Base-by-base conservation (phyloP, 2,329 filamentous ascomycete species). In the Tolypocladium amazonense region DNA sequence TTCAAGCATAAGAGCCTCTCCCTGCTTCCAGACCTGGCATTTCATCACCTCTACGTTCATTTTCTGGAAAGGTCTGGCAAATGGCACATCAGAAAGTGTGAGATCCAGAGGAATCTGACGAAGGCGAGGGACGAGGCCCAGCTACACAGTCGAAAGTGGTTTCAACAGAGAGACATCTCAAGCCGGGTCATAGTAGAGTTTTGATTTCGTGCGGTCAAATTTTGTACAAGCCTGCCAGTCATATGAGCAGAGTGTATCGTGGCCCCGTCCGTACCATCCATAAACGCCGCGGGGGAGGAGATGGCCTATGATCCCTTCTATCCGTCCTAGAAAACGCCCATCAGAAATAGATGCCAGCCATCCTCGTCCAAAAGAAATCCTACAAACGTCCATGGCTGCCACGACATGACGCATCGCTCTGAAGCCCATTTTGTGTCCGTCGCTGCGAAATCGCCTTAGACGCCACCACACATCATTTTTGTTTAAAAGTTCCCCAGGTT, bases 401-500 rank as follows among this genome's bases (percentile, higher is more conserved):
- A 4, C 27, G n/a, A 23, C 50, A n/a, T n/a, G 47, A 30, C 33
- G 50, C 50, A 12, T n/a, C 27, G 27, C 27, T 14, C 50, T 14
- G 30, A 14, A 6, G 27, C 30, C 9, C 11, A 23, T n/a, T 35
- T 52, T n/a, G 30, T n/a, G 50, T 53, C 30, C 30, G 47, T n/a
- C 27, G 33, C 27, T 30, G 27, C 30, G 20, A 35, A 12, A 3
- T 30, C 20, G 20, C 30, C 50, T 35, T 30, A 23, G 4, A 15
- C 35, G 27, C 27, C 50, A n/a, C 23, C 30, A 2, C 11, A 18
- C 5, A n/a, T n/a, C 9, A 4, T 27, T 15, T 47, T 25, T 33
- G 25, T 8, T 58, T 59, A 59, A 62, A 63, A 58, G 25, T 58
- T 38, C 18, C 57, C 43, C 11, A 18, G 25, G 25, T 60, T 59